Evolutionary conservation across 2,329 filamentous ascomycete genomes (phyloP).

Genomic region (Bretziella fagacearum): DNA sequence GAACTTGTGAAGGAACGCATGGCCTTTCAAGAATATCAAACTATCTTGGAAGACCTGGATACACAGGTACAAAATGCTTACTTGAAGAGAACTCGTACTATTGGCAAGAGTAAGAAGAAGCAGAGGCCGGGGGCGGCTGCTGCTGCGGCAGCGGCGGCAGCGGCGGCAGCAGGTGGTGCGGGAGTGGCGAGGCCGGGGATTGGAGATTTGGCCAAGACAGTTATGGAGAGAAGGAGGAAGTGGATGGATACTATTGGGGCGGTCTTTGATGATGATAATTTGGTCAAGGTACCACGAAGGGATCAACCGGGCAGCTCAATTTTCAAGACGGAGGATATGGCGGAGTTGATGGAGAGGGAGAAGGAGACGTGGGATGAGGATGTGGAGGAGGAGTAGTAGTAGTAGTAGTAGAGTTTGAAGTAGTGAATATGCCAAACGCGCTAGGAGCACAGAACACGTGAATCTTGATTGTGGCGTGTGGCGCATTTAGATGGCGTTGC

Average conservation of each 20-base stretch:
- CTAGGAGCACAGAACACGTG: too few species aligned
- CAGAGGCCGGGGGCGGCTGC: slow-evolving; percentile 62
- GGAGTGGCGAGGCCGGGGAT: slow-evolving; percentile 61
- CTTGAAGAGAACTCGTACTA: slow-evolving; percentile 82
- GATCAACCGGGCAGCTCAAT: slow-evolving; percentile 50
- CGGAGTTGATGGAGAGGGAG: slow-evolving; percentile 54
- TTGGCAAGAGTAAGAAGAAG: slow-evolving; percentile 87
- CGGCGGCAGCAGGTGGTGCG: slow-evolving; percentile 39
- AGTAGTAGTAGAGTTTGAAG: too few species aligned
- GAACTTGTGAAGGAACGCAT: slow-evolving; percentile 84
- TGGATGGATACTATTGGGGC: slow-evolving; percentile 87
- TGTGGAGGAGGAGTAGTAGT: slow-evolving; percentile 43
- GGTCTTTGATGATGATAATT: slow-evolving; percentile 71
- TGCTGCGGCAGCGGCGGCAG: slow-evolving; percentile 48
- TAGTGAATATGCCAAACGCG: too few species aligned
- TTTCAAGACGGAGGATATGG: slow-evolving; percentile 59
- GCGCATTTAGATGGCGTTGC: too few species aligned
- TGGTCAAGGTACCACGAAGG: slow-evolving; percentile 51
- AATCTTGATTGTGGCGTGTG: too few species aligned
- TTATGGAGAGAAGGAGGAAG: slow-evolving; percentile 79
- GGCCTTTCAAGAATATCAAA: slow-evolving; percentile 92
- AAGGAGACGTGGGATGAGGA: slow-evolving; percentile 70
- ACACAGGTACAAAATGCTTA: slow-evolving; percentile 89
- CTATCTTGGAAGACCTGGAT: slow-evolving; percentile 92
- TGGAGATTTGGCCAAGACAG: slow-evolving; percentile 72